A percentile compares a stretch with the other conserved stretches of the same genome.
phyloP scores from a whole-genome alignment of 176 grass and related monocot species.

The Avena insularis region DNA sequence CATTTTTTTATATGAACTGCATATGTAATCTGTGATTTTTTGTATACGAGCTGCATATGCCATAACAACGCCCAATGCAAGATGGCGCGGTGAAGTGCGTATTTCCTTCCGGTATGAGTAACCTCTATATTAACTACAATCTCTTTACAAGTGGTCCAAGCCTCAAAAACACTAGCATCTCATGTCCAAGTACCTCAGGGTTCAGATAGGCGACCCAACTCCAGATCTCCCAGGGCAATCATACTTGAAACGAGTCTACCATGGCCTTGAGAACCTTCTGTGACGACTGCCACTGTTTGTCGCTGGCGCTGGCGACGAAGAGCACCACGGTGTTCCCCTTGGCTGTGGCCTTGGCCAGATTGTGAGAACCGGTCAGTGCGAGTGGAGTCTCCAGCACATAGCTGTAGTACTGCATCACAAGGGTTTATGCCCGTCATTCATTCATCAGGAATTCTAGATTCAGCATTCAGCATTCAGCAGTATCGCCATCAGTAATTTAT shows the following conservation, averaged over 20 bases:
- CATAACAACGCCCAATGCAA: too few relatives aligned
- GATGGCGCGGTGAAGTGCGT: too few relatives aligned
- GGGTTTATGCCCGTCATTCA: not conserved
- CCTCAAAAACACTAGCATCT: conserved; percentile 12
- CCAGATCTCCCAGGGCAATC: not conserved
- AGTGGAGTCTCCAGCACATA: conserved; percentile 94
- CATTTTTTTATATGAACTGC: too few relatives aligned
- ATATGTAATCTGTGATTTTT: too few relatives aligned
- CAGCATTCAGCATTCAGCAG: conserved; percentile 17
- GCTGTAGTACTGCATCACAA: conserved; percentile 81
- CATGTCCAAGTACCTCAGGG: not conserved
- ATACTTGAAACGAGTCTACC: conserved; percentile 82
- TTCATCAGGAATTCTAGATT: not conserved
- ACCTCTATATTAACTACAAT: not conserved
- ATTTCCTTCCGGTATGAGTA: not conserved
- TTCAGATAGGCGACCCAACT: not conserved
- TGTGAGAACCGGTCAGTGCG: conserved; percentile 85
- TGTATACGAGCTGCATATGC: too few relatives aligned
- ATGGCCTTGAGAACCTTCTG: conserved; percentile 83
- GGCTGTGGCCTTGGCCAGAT: conserved; percentile 95
- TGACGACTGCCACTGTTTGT: conserved; percentile 81
- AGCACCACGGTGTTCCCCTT: conserved; percentile 94
- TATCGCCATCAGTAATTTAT: not conserved
- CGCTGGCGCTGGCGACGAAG: conserved; percentile 89
- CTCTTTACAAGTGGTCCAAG: conserved; percentile 1